A percentile compares a stretch with the other conserved stretches of the same genome.
These are phyloP conservation scores for Thraustochytrium striatum DNA, from an alignment of 352 stramenopile species.

Conservation along the genomic window DNA sequence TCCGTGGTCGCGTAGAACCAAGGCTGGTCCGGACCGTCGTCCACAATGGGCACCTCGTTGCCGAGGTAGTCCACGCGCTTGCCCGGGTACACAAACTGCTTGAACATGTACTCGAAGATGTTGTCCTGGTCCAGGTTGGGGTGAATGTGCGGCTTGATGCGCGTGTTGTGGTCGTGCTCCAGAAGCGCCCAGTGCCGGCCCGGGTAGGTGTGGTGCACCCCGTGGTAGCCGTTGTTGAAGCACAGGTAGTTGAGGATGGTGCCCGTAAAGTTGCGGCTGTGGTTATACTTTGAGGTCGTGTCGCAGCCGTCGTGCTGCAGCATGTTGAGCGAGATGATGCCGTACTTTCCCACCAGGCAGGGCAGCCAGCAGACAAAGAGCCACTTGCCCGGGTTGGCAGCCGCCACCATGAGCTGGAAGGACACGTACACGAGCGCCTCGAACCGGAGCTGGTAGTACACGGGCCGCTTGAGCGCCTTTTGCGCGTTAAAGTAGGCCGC, in stretches of 20 bases:
- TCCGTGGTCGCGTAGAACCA: conserved; percentile 42
- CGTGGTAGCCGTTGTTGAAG: conserved; percentile 48
- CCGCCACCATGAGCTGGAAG: conserved; percentile 35
- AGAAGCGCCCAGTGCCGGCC: conserved; percentile 30
- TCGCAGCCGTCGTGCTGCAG: conserved; percentile 38
- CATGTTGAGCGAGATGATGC: conserved; percentile 47
- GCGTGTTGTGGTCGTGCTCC: conserved; percentile 45
- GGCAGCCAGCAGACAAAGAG: conserved; percentile 41
- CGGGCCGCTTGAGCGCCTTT: neutral
- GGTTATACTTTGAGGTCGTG: conserved; percentile 42
- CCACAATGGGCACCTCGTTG: conserved; percentile 34
- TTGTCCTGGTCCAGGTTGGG: conserved; percentile 39
- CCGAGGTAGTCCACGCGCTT: conserved; percentile 39
- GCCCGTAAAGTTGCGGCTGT: conserved; percentile 36
- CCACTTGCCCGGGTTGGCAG: neutral
- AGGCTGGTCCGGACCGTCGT: conserved; percentile 30
- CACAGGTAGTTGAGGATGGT: conserved; percentile 39
- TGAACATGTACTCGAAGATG: conserved; percentile 44
- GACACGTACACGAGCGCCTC: conserved; percentile 30
- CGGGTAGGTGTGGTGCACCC: conserved; percentile 39
- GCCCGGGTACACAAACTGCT: conserved; percentile 37
- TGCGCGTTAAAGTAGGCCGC: conserved; percentile 45
- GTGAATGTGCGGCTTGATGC: conserved; percentile 44
- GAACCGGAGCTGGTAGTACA: conserved; percentile 44
- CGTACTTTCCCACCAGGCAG: conserved; percentile 42